A percentile compares a stretch with the other conserved stretches of the same genome.
phyloP scores from a whole-genome alignment of 2,329 filamentous ascomycete genomes.

The Fusarium transvaalense region DNA sequence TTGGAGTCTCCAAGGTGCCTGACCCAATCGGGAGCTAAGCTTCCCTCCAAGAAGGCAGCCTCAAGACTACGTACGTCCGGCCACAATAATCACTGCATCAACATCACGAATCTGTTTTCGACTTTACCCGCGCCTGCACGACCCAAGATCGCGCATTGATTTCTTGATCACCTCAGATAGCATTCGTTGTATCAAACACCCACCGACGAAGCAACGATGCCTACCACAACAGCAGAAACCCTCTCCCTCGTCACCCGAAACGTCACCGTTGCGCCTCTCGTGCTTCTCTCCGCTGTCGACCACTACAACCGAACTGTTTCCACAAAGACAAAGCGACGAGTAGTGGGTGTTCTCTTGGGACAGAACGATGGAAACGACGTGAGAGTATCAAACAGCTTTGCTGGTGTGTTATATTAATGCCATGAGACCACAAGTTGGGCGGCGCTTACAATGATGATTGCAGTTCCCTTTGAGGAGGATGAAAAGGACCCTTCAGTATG shows the following conservation, averaged over 20 bases:
- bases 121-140: slow-evolving; percentile 37
- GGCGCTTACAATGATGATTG: slow-evolving; percentile 34
- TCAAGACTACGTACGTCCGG: slow-evolving; percentile 51
- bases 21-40: slow-evolving; percentile 50
- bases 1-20: slow-evolving; percentile 29
- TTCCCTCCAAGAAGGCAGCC: slow-evolving; percentile 49
- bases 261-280: slow-evolving; percentile 96
- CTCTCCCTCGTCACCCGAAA: slow-evolving; percentile 93
- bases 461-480: slow-evolving; percentile 98
- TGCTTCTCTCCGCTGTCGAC: slow-evolving; percentile 97
- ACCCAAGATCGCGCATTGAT: slow-evolving; percentile 35
- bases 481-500: slow-evolving; percentile 98
- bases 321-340: slow-evolving; percentile 86
- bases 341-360: slow-evolving; percentile 93
- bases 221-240: slow-evolving; percentile 95
- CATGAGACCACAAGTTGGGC: slow-evolving; percentile 11
- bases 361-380: slow-evolving; percentile 98
- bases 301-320: slow-evolving; percentile 94
- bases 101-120: slow-evolving; percentile 35
- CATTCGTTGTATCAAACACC: slow-evolving; percentile 30
- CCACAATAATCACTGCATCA: slow-evolving; percentile 42
- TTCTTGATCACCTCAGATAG: slow-evolving; percentile 3
- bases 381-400: slow-evolving; percentile 98
- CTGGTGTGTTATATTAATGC: slow-evolving; percentile 69
- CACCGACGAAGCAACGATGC: slow-evolving; percentile 72